Conservation (phyloP, 2,329 filamentous ascomycete genomes). For the Geosmithia morbida region DNA sequence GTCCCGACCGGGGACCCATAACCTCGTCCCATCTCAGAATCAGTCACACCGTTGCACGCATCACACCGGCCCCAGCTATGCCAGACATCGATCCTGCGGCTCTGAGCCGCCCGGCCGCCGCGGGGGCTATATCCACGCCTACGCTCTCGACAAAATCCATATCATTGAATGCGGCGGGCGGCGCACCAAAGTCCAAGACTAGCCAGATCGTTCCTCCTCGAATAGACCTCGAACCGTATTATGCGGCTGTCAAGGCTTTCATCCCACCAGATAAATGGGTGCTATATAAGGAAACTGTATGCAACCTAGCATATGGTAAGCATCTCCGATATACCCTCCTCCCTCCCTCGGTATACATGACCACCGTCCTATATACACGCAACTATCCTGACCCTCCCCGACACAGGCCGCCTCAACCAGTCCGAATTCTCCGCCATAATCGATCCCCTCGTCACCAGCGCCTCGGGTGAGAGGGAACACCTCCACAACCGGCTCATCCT, state of each 20-base stretch:
- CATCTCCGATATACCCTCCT: no score
- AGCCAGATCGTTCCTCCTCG: constrained; percentile 49
- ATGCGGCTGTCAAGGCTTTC: constrained; percentile 43
- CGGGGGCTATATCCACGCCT: constrained; percentile 44
- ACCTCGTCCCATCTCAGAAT: neutral
- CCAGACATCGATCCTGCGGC: constrained; percentile 59
- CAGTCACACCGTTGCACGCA: neutral
- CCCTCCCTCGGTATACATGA: no score
- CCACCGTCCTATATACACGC: neutral
- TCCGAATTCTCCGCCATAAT: constrained; percentile 43
- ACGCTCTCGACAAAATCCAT: constrained; percentile 43
- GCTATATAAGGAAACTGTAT: constrained; percentile 47
- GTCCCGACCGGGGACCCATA: no score
- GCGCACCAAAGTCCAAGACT: constrained; percentile 37
- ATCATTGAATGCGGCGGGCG: constrained; percentile 32
- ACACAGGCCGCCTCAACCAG: constrained; percentile 50
- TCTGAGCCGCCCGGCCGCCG: constrained; percentile 41
- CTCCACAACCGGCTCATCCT: constrained; percentile 55
- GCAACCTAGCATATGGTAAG: constrained; percentile 48
- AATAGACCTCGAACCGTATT: constrained; percentile 53
- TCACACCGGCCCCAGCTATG: constrained; percentile 25
- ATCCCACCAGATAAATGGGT: constrained; percentile 49
- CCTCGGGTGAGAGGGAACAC: constrained; percentile 44
- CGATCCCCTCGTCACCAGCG: constrained; percentile 42
- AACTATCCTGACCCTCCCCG: neutral